These are phyloP conservation scores for Paramecium bursaria DNA, from an alignment of 73 alveolate genomes.

Conservation along the genomic window DNA sequence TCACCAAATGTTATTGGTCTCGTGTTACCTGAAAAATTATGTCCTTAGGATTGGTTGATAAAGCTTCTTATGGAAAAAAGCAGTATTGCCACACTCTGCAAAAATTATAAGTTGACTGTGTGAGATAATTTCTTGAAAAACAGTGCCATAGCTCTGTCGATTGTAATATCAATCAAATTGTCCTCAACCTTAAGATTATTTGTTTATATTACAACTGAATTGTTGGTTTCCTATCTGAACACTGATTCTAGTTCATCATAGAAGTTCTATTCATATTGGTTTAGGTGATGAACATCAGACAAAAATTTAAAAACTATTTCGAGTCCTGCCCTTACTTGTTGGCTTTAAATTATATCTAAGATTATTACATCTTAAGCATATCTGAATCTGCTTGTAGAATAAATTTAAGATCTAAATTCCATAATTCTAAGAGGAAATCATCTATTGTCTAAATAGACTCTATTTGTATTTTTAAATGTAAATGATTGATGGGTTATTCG, in stretches of 20 bases:
- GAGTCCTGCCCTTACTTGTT: not conserved
- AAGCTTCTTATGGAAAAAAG: not conserved
- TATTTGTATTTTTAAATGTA: not conserved
- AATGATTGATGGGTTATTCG: slow-evolving; percentile 13
- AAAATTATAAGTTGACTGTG: slow-evolving; percentile 17
- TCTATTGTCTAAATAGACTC: slow-evolving; percentile 19
- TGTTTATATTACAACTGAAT: too few species aligned
- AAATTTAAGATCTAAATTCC: not conserved
- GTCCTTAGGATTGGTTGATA: not conserved
- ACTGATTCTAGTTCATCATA: not conserved
- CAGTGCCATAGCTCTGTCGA: slow-evolving; percentile 9
- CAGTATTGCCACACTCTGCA: not conserved
- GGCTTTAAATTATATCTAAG: not conserved
- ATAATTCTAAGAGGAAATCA: slow-evolving; percentile 40
- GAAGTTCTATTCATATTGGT: not conserved
- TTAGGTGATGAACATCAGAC: not conserved
- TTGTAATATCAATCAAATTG: not conserved
- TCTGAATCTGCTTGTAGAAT: slow-evolving; percentile 11
- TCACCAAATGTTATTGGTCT: slow-evolving; percentile 29
- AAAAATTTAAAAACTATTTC: not conserved
- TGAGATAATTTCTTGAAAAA: slow-evolving; percentile 25
- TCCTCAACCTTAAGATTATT: not conserved
- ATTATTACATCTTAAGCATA: not conserved
- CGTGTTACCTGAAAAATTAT: too few species aligned
- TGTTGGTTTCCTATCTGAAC: not conserved